Base-by-base conservation (phyloP, 495 filamentous ascomycete genomes). In the Recurvomyces mirabilis region DNA sequence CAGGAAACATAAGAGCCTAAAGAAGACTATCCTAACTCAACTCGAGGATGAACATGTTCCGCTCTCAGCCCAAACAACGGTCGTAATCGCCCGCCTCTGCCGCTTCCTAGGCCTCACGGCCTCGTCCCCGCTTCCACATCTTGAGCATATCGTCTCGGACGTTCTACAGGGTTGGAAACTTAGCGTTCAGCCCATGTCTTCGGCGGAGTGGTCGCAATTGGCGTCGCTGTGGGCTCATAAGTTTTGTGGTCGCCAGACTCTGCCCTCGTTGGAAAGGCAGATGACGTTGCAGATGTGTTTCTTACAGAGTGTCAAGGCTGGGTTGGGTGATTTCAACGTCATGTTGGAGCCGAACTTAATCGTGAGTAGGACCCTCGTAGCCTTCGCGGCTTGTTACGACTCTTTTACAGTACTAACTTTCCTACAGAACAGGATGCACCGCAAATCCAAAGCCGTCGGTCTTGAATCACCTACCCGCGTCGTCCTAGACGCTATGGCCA, bases 91-190 rank as follows among this genome's bases (percentile, higher is more conserved):
- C 2, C 20, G 15, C 3, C 23, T 24, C 4, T 40, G 37, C 37
- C 17, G 21, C 5, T 12, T 40, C 20, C 9, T 40, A 2, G 37
- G 37, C 3, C 20, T 40, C 3, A 40, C 10, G 21, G 20, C 4
- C 6, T 13, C 14, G 10, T 24, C 21, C 11, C 21, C 20, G 21
- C 6, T 40, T 20, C 12, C 24, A 13, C 37, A 40, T 11, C 23
- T 24, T 21, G 23, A 40, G 21, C 23, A 24, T 21, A n/a, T 29
- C 13, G 34, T 37, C 5, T 3, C 4, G 13, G 34, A 37, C 15
- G n/a, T 40, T 4, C 15, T 40, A 13, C 37, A 40, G 26, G 37
- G 37, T 23, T 40, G 37, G 37, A 3, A 15, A 6, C 20, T 40
- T 15, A 2, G 2, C 21, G 21, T 40, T 23, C 3, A 5, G 3